These are phyloP conservation scores for Berkeleyomyces basicola DNA, from an alignment of 2,329 filamentous ascomycete genomes.

Conservation along the genomic window DNA sequence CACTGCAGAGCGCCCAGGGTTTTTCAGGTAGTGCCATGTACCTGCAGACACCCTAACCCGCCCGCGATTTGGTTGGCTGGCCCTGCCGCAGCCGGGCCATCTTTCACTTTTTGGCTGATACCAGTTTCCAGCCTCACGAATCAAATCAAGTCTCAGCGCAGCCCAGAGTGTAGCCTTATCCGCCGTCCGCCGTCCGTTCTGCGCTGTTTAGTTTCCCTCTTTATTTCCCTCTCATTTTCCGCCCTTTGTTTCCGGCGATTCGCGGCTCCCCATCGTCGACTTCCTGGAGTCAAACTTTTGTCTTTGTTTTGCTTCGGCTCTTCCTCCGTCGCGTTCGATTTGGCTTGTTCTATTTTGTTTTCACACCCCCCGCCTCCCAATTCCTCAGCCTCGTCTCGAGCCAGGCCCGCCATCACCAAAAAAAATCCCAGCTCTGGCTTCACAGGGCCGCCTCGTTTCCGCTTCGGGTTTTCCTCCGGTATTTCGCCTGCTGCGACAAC, in stretches of 20 bases:
- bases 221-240: background rate
- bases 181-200: constrained; percentile 4
- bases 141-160: too few species aligned
- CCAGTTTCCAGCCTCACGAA: background rate
- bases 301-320: background rate
- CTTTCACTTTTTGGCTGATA: background rate
- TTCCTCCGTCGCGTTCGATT: background rate
- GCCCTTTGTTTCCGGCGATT: constrained; percentile 14
- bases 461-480: background rate
- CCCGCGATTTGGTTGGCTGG: background rate
- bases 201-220: background rate
- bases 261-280: background rate
- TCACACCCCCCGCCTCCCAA: background rate
- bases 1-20: background rate
- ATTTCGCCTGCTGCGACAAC: background rate
- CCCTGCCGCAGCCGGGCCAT: background rate
- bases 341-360: background rate
- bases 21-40: background rate
- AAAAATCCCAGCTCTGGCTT: constrained; percentile 1
- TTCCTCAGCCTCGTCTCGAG: background rate
- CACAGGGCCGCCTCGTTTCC: background rate
- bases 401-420: background rate
- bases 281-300: background rate
- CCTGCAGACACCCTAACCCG: background rate
- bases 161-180: constrained; percentile 6